A percentile compares a stretch with the other conserved stretches of the same genome.
Evolutionary conservation across 495 filamentous ascomycete species (phyloP).

Genomic region (Aspergillus cavernicola): DNA sequence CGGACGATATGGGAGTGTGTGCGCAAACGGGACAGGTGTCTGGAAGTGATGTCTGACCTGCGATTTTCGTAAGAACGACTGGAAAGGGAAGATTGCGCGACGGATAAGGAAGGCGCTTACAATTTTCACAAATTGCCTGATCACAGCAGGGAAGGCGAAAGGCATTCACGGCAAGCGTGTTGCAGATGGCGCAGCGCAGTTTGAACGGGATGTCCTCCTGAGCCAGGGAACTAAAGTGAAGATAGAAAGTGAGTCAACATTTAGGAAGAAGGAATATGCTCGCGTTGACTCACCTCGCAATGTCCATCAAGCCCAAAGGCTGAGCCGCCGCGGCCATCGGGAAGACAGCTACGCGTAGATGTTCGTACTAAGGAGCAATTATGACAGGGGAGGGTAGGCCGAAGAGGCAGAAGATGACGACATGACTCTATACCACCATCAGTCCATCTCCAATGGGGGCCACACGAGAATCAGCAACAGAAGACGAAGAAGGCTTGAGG

Average conservation of each 20-base stretch:
- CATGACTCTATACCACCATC: conserved; percentile 21
- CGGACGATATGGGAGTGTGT: conserved; percentile 77
- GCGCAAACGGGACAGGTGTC: conserved; percentile 89
- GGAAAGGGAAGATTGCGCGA: too few species aligned
- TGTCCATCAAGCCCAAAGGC: conserved; percentile 45
- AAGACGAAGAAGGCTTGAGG: background rate
- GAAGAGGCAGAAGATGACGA: conserved; percentile 13
- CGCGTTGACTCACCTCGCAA: conserved; percentile 35
- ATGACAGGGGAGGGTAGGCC: conserved; percentile 1
- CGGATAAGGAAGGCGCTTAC: conserved; percentile 49
- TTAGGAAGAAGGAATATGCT: background rate
- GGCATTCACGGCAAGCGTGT: conserved; percentile 84
- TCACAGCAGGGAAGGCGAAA: conserved; percentile 93
- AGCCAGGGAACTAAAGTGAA: conserved; percentile 58
- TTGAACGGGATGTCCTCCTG: conserved; percentile 90
- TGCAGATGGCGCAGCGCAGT: conserved; percentile 90
- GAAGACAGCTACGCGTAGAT: background rate
- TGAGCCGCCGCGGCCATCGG: conserved; percentile 40
- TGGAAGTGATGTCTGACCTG: conserved; percentile 74
- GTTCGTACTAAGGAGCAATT: conserved; percentile 4
- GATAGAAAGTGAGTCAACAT: conserved; percentile 6
- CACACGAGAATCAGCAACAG: conserved; percentile 1
- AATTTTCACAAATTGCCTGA: conserved; percentile 86
- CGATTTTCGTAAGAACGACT: too few species aligned
- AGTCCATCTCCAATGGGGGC: conserved; percentile 13